phyloP scores from a whole-genome alignment of 2,329 filamentous ascomycete species.

The Sporothrix inflata region DNA sequence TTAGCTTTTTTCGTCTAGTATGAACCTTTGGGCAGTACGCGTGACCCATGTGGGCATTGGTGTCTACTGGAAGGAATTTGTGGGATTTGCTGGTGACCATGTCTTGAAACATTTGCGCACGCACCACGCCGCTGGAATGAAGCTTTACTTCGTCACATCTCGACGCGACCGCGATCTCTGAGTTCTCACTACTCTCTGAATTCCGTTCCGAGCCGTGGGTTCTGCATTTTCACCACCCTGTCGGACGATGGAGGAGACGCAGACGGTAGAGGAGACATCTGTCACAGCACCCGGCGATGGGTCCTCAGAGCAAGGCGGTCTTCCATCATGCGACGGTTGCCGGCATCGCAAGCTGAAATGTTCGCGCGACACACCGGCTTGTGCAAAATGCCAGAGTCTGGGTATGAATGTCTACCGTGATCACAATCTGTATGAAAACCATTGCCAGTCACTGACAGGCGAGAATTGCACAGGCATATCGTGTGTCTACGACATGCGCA shows the following conservation, averaged over 20 bases:
- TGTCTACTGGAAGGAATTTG: not conserved
- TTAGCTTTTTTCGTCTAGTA: no score
- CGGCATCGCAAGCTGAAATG: slow-evolving; percentile 16
- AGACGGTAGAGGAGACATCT: not conserved
- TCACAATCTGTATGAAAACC: not conserved
- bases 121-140: not conserved
- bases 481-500: slow-evolving; percentile 15
- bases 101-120: not conserved
- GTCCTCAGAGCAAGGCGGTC: not conserved
- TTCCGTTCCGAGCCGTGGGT: not conserved
- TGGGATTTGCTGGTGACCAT: not conserved
- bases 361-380: slow-evolving; percentile 5
- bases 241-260: not conserved
- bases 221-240: not conserved
- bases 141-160: not conserved
- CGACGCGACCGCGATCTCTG: no score
- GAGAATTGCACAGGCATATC: not conserved
- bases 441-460: not conserved
- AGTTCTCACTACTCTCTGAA: no score
- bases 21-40: no score
- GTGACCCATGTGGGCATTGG: not conserved
- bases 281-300: not conserved
- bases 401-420: not conserved
- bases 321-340: slow-evolving; percentile 8
- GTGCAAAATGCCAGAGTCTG: slow-evolving; percentile 4